Conservation (phyloP, 495 filamentous ascomycete species). For the Penicillium manginii region DNA sequence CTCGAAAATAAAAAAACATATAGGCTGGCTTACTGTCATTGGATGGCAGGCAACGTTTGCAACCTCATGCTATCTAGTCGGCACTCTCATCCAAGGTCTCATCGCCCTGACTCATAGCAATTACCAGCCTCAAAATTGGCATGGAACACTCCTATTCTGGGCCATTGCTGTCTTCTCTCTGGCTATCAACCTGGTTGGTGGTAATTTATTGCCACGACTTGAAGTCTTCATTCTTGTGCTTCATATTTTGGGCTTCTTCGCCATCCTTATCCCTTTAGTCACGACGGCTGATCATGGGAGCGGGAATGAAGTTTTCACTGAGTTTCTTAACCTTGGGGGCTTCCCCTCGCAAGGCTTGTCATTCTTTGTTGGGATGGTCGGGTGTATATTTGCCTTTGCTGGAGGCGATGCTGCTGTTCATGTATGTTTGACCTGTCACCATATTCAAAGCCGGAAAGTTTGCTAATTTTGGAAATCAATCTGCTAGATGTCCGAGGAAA, state of each 20-base stretch:
- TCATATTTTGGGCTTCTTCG: constrained; percentile 56
- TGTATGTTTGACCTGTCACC: constrained; percentile 24
- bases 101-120: constrained; percentile 36
- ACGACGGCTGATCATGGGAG: constrained; percentile 47
- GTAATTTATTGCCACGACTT: constrained; percentile 46
- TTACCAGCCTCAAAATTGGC: constrained; percentile 45
- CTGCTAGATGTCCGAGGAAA: constrained; percentile 57
- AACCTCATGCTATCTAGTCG: constrained; percentile 43
- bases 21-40: constrained; percentile 50
- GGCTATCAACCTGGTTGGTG: constrained; percentile 44
- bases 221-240: constrained; percentile 51
- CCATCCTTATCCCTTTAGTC: constrained; percentile 52
- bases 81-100: constrained; percentile 47
- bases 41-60: constrained; percentile 51
- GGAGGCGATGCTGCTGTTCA: constrained; percentile 47
- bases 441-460: neutral
- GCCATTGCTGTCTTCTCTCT: constrained; percentile 42
- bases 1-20: neutral
- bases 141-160: constrained; percentile 49
- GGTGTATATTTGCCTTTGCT: constrained; percentile 47
- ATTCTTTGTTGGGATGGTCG: constrained; percentile 49
- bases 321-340: constrained; percentile 49
- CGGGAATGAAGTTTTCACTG: constrained; percentile 47
- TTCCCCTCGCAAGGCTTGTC: constrained; percentile 49
- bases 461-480: constrained; percentile 1